Percentiles rank a stretch among this genome's conserved stretches.
Conservation (phyloP, 352 stramenopile species). For the Phytopythium boreale region DNA sequence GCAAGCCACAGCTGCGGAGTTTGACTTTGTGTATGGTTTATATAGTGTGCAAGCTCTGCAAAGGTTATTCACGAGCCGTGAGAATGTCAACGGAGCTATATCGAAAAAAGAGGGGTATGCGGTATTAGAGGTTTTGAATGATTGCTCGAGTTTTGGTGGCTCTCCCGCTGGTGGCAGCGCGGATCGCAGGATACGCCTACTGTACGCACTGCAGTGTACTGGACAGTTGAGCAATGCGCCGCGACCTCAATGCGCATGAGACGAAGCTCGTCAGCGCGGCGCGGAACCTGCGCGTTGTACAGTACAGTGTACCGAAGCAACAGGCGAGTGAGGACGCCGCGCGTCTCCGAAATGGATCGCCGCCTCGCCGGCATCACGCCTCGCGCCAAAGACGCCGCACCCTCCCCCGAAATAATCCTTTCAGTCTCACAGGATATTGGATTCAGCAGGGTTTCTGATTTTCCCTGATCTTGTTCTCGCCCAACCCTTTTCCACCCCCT, state of each 20-base stretch:
- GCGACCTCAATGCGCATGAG: neutral
- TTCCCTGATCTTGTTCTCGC: neutral
- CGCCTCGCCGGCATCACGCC: neutral
- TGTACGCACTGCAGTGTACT: neutral
- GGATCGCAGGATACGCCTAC: neutral
- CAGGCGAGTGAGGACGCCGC: neutral
- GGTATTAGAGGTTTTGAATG: neutral
- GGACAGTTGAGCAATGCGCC: no score
- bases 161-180: no score
- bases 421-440: neutral
- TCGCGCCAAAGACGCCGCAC: neutral
- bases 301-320: no score
- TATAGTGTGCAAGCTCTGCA: neutral
- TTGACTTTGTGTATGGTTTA: neutral
- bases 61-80: neutral
- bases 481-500: neutral
- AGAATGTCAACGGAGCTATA: conserved; percentile 4
- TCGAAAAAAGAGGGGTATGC: neutral
- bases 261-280: neutral
- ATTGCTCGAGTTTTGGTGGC: neutral
- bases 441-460: neutral
- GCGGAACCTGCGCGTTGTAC: neutral
- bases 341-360: neutral
- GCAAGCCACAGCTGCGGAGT: neutral
- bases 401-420: neutral